Evolutionary conservation across 805 yeast genomes (phyloP), one percentile per base, ranked within the genome.

Genomic region (Scheffersomyces ergatensis): DNA sequence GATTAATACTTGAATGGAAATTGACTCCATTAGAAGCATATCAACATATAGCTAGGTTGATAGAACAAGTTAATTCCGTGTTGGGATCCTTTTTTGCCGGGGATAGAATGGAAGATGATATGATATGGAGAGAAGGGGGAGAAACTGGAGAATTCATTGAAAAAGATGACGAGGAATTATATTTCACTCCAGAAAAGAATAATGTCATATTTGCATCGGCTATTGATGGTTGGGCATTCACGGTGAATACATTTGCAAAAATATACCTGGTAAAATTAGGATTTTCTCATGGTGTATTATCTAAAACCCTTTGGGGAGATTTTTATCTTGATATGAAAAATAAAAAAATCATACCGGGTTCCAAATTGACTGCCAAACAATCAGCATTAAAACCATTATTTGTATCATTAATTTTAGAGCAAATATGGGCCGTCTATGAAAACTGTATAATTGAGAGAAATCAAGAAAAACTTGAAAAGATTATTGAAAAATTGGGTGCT

Each of bases 191-290:
- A 0, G 86, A 84, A 37, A 76, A 79, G 49, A 89, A 89, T 57
- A 92, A 92, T 55, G 97, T 92, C 4, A 79, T 92, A 0, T 92
- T 92, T 68, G 92, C 96, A 0, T 74, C 80, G 21, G 99, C 99
- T 1, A 72, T 85, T 15, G 99, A 93, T 64, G 98, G 98, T 11
- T 93, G 99, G 98, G 99, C 98, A 1, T 93, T 93, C 62, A 85
- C 88, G 33, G 72, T 93, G 37, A 80, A 87, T 38, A 96, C 93
- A 49, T 86, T 93, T 62, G 86, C 97, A 6, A 82, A 85, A 42
- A 80, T 93, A 25, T 88, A 89, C 58, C 93, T 85, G 64, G 78
- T 79, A 36, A 89, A 89, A 53, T 67, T 92, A 15, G 97, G 96
- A 0, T 84, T 92, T 49, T 85, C 87, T 48, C 81, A 89, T 46